Base-by-base conservation (phyloP, 2,329 filamentous ascomycete genomes). In the Eutypella sp. region DNA sequence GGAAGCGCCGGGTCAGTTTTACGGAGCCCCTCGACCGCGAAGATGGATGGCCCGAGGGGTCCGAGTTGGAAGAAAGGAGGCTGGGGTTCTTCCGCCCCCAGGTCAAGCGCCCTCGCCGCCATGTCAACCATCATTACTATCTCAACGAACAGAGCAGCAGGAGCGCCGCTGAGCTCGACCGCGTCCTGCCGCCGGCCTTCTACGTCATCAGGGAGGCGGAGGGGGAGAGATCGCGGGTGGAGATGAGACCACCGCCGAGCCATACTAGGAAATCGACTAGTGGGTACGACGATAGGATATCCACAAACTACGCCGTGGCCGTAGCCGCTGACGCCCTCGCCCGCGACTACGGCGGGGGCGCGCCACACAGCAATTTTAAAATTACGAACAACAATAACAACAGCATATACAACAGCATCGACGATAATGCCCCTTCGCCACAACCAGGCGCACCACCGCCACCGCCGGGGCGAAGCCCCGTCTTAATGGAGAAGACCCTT, bases 401-500 rank as follows among this genome's bases (percentile, higher is more conserved):
- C n/a, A n/a, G n/a, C n/a, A n/a, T n/a, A n/a, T n/a, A n/a, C n/a
- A n/a, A n/a, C n/a, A n/a, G n/a, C n/a, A n/a, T n/a, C n/a, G n/a
- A n/a, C n/a, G n/a, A n/a, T n/a, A n/a, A n/a, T n/a, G n/a, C n/a
- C n/a, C n/a, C n/a, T n/a, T n/a, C n/a, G n/a, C n/a, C n/a, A n/a
- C n/a, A n/a, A n/a, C n/a, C n/a, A n/a, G n/a, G n/a, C n/a, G n/a
- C n/a, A n/a, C 27, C 54, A 59, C 10, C 11, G 10, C 18, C 20
- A 8, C 34, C 34, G 18, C 34, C 18, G 18, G 34, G 15, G 15
- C 34, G 34, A 37, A 37, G 34, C 15, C 18, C 34, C 18, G n/a
- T 37, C n/a, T 19, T 19, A 23, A 70, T 76, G 67, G 74, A 78
- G 52, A 67, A 72, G 23, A 78, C 74, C 23, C 67, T 68, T 33